Evolutionary conservation across 2,329 filamentous ascomycete species (phyloP).

Genomic region (Pyrenophora seminiperda): DNA sequence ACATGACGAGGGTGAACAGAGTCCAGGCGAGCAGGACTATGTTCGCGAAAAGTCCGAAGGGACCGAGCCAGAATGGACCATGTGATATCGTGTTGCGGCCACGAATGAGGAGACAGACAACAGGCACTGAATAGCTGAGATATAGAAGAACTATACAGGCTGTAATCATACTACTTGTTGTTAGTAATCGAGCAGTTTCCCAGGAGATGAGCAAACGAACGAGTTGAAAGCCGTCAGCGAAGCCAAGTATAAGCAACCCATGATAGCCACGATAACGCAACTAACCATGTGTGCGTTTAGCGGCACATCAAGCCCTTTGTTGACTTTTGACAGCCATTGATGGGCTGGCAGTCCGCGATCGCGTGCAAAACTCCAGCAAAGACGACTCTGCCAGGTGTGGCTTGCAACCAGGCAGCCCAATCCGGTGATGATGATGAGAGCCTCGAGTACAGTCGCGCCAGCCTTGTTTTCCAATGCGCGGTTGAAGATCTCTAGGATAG

Average conservation of each 20-base stretch:
- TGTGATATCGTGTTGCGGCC: conserved; percentile 52
- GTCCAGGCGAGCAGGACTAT: conserved; percentile 55
- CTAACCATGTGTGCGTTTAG: conserved; percentile 52
- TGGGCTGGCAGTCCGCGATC: conserved; percentile 57
- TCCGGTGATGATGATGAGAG: conserved; percentile 55
- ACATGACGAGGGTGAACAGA: conserved; percentile 57
- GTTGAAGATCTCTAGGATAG: conserved; percentile 56
- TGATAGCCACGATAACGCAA: conserved; percentile 52
- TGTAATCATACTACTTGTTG: conserved; percentile 46
- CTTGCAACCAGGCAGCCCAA: conserved; percentile 55
- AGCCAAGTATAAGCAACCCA: conserved; percentile 56
- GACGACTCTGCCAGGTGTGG: conserved; percentile 58
- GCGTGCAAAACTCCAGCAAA: conserved; percentile 60
- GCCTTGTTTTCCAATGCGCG: conserved; percentile 50
- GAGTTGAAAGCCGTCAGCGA: conserved; percentile 50
- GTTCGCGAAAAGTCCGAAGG: conserved; percentile 51
- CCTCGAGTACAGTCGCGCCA: conserved; percentile 55
- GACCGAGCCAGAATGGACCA: conserved; percentile 57
- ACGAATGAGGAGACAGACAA: conserved; percentile 53
- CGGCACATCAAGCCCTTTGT: conserved; percentile 52
- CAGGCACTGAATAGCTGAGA: conserved; percentile 50
- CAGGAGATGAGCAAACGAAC: conserved; percentile 24
- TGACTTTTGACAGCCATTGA: conserved; percentile 48
- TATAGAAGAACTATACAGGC: conserved; percentile 52
- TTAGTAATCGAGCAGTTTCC: conserved; percentile 1